phyloP scores from a whole-genome alignment of 2,329 filamentous ascomycete species.

The Fonsecaea pugnacius region DNA sequence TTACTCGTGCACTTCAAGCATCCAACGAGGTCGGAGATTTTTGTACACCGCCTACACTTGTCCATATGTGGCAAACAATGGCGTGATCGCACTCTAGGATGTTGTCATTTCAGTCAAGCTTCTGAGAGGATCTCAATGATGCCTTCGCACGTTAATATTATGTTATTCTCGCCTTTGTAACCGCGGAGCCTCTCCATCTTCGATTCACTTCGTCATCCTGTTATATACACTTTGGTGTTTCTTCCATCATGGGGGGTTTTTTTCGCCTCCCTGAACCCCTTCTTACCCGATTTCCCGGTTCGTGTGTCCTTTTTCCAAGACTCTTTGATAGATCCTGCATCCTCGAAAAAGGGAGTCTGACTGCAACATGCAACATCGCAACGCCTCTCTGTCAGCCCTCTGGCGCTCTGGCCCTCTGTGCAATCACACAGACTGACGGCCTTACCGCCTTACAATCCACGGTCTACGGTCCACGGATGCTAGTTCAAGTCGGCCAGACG shows the following conservation, averaged over 20 bases:
- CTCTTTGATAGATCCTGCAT: neutral
- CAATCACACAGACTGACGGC: constrained; percentile 22
- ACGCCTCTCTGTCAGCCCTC: neutral
- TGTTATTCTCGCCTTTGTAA: constrained; percentile 1
- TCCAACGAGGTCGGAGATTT: neutral
- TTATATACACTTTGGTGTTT: neutral
- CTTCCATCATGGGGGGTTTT: neutral
- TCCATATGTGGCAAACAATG: constrained; percentile 31
- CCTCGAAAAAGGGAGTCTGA: neutral
- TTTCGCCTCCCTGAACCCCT: neutral
- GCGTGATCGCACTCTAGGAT: constrained; percentile 30
- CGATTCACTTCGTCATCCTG: constrained; percentile 5
- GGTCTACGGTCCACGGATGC: neutral
- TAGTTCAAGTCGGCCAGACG: neutral
- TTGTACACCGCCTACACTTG: constrained; percentile 28
- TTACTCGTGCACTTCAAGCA: neutral
- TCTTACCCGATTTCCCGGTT: neutral
- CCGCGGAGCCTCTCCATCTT: constrained; percentile 4
- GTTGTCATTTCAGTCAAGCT: constrained; percentile 23
- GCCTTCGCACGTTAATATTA: constrained; percentile 13
- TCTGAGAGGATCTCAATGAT: neutral
- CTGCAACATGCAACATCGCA: neutral
- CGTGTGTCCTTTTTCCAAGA: neutral
- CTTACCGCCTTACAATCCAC: constrained; percentile 10
- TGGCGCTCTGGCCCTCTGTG: neutral